Evolutionary conservation across 2,329 filamentous ascomycete genomes (phyloP).

Genomic region (Penicillium sclerotiorum): DNA sequence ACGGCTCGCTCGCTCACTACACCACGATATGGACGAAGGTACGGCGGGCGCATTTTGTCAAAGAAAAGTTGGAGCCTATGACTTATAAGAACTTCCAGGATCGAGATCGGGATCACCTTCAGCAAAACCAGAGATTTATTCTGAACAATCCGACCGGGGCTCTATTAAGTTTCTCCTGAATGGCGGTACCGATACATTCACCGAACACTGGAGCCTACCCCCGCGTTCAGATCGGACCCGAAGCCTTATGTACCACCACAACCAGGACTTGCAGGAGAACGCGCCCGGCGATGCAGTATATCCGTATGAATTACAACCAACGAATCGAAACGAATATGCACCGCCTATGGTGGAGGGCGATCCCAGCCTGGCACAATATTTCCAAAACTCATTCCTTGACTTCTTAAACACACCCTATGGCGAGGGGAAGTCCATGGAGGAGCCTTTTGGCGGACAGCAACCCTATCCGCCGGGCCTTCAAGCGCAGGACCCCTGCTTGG

Average conservation of each 20-base stretch:
- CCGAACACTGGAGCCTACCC: constrained; percentile 48
- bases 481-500: constrained; percentile 22
- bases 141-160: constrained; percentile 44
- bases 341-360: constrained; percentile 30
- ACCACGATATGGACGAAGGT: constrained; percentile 22
- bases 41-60: too few species aligned
- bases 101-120: constrained; percentile 23
- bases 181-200: constrained; percentile 50
- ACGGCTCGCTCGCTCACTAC: constrained; percentile 22
- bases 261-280: constrained; percentile 28
- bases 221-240: constrained; percentile 41
- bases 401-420: constrained; percentile 43
- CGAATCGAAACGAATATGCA: constrained; percentile 17
- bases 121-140: constrained; percentile 30
- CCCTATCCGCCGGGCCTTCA: constrained; percentile 20
- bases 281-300: constrained; percentile 20
- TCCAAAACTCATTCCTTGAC: constrained; percentile 40
- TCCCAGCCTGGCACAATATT: constrained; percentile 30
- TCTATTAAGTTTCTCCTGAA: constrained; percentile 53
- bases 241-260: constrained; percentile 41
- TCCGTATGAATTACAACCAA: constrained; percentile 19
- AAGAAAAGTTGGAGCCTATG: too few species aligned
- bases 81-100: constrained; percentile 13
- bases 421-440: constrained; percentile 27
- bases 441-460: constrained; percentile 24